These are phyloP conservation scores for Diphasiastrum complanatum DNA, from an alignment of 83 land plant species.

Conservation along the genomic window DNA sequence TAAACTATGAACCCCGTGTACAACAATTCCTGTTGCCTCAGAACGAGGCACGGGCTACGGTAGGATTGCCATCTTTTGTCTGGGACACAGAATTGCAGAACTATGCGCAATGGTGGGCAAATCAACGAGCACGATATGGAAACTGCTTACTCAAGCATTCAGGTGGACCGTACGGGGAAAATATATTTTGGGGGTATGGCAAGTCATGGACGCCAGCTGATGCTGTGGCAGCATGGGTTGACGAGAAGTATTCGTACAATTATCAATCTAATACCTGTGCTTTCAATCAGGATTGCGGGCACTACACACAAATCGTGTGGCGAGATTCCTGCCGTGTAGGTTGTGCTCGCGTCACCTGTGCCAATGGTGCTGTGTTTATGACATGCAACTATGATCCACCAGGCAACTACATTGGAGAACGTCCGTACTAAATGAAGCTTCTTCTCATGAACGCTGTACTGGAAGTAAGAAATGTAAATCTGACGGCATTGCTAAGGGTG, in stretches of 20 bases:
- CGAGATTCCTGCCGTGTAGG: slow-evolving; percentile 16
- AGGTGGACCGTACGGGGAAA: slow-evolving; percentile 30
- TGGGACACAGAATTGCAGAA: slow-evolving; percentile 4
- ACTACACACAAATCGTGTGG: slow-evolving; percentile 37
- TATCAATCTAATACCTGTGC: slow-evolving; percentile 21
- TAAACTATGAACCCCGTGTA: background rate
- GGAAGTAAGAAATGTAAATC: no score
- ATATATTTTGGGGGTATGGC: slow-evolving; percentile 31
- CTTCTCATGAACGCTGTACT: no score
- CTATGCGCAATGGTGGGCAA: slow-evolving; percentile 13
- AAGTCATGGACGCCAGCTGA: slow-evolving; percentile 15
- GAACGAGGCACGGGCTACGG: slow-evolving; percentile 12
- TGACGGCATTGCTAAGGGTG: no score
- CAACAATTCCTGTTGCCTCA: slow-evolving; percentile 11
- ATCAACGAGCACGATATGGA: slow-evolving; percentile 7
- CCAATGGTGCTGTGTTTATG: slow-evolving; percentile 10
- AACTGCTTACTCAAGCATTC: slow-evolving; percentile 31
- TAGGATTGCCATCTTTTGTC: slow-evolving; percentile 8
- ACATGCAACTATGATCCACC: slow-evolving; percentile 29
- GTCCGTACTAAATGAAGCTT: slow-evolving; percentile 26
- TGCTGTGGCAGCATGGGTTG: slow-evolving; percentile 22
- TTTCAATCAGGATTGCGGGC: slow-evolving; percentile 18
- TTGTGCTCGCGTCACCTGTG: slow-evolving; percentile 23
- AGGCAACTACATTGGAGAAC: slow-evolving; percentile 19
- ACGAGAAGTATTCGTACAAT: slow-evolving; percentile 17